Base-by-base conservation (phyloP, 2,329 filamentous ascomycete species). In the Aspergillus japonicus region DNA sequence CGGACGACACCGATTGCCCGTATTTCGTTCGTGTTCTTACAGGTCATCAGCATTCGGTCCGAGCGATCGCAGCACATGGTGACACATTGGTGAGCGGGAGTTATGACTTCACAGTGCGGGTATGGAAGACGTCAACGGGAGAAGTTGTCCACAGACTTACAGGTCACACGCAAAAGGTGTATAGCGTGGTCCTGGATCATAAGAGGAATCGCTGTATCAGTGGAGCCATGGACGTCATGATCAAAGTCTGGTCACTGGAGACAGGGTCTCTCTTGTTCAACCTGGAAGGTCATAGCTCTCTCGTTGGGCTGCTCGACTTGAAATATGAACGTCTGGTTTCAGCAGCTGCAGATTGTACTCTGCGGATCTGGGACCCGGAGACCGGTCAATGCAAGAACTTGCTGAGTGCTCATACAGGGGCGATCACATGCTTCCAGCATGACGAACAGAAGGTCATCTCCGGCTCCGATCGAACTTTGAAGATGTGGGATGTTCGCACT, bases 371-470 rank as follows among this genome's bases (percentile, higher is more conserved):
- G 95, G 93, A 99, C 69, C 95, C 95, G 0, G 92, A 96, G 72
- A 92, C 85, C 49, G 95, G 95, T 7, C 88, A 91, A 65, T 98
- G 95, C 76, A 93, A 92, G 74, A 92, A 89, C 71, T 94, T 90
- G 11, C 82, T 99, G 59, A 94, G 89, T 67, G 95, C 95, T 0
- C 95, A 99, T 71, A 98, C 94, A 0, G 95, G 94, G 39, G 95
- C 95, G 23, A 99, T 99, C 65, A 99, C 95, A 4, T 99, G 95
- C 76, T 99, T 99, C 77, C 95, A 99, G 76, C 95, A 99, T 69
- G 95, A 99, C 72, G 92, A 89, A 0, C 90, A 93, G 66, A 99
- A 99, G 73, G 93, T 99, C 35, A 96, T 99, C 59, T 96, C 91
- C 47, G 95, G 95, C 57, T 96, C 92, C 60, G 95, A 99, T 75